Conservation (phyloP, 345 rosid species). For the Eucalyptus sp. region DNA sequence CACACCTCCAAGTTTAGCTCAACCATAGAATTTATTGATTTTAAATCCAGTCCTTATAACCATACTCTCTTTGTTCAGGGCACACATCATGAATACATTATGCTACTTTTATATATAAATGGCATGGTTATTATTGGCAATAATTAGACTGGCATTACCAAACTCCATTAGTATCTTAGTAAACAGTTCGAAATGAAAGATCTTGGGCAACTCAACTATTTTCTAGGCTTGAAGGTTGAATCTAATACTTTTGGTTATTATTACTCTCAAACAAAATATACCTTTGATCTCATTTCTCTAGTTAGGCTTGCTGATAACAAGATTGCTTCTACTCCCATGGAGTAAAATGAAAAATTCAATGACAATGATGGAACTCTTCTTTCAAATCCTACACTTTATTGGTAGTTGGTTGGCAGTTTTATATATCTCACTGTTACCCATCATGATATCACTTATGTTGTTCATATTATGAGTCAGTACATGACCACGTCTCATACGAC, state of each 20-base stretch:
- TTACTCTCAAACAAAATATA: not conserved
- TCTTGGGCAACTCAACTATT: not conserved
- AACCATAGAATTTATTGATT: not conserved
- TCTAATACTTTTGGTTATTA: not conserved
- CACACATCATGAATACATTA: not conserved
- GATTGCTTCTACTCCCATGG: not conserved
- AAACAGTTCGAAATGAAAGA: too few relatives aligned
- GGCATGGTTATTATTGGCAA: not conserved
- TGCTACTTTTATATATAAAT: not conserved
- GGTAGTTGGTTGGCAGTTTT: not conserved
- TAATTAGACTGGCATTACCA: not conserved
- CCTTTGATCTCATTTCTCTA: not conserved
- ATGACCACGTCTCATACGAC: accelerated
- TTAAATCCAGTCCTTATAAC: not conserved
- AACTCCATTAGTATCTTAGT: not conserved
- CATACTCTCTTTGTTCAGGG: not conserved
- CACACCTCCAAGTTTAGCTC: not conserved
- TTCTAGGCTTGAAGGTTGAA: not conserved
- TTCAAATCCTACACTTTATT: not conserved
- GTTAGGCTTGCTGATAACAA: not conserved
- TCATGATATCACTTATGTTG: not conserved
- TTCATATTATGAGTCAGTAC: not conserved
- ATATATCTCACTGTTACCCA: not conserved
- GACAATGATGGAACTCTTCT: not conserved
- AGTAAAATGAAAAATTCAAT: not conserved